Base-by-base conservation (phyloP, 2,329 filamentous ascomycete species). In the Scedosporium apiospermum region DNA sequence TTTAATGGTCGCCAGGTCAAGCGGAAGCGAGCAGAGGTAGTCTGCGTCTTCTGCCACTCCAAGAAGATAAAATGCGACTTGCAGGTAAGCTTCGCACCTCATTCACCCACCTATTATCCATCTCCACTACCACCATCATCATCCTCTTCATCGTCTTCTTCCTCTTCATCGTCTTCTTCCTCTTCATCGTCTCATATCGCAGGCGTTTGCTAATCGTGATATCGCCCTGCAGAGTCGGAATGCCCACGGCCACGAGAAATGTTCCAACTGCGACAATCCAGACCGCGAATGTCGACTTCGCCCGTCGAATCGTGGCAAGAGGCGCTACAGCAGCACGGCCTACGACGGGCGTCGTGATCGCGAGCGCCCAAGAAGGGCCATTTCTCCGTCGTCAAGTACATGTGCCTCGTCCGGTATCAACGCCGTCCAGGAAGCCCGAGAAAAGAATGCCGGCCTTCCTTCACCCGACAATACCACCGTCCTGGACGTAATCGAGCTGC, bases 31-130 rank as follows among this genome's bases (percentile, higher is more conserved):
- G 73, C 70, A 26, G 69, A 71, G 49, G 62, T 68, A 6, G 70
- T 70, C 62, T 71, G 73, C 63, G 63, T 70, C 23, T 65, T 66
- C 57, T 74, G 73, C 41, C 73, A 74, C 62, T 68, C 69, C 0
- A 74, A 74, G 64, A 74, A 74, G 66, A 69, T 73, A 62, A 74
- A 73, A 44, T 74, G 72, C 34, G 71, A 74, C 63, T 63, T 73
- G 34, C 71, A 73, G 66, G 69, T 67, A 57, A 38, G 62, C n/a
- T 16, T 23, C 51, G 5, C 26, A 10, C 34, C 21, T 42, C 18
- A 34, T 59, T 44, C 16, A 14, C 41, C 53, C 44, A 55, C 18
- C 63, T 55, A 58, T 58, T 26, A 12, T 7, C 16, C 6, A 12
- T 18, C 26, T 18, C 21, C 44, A n/a, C 5, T 21, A 23, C 44